Percentiles rank a stretch among this genome's conserved stretches.
phyloP scores from a whole-genome alignment of 371 early-diverging fungal genomes.

The Mortierella sp. region DNA sequence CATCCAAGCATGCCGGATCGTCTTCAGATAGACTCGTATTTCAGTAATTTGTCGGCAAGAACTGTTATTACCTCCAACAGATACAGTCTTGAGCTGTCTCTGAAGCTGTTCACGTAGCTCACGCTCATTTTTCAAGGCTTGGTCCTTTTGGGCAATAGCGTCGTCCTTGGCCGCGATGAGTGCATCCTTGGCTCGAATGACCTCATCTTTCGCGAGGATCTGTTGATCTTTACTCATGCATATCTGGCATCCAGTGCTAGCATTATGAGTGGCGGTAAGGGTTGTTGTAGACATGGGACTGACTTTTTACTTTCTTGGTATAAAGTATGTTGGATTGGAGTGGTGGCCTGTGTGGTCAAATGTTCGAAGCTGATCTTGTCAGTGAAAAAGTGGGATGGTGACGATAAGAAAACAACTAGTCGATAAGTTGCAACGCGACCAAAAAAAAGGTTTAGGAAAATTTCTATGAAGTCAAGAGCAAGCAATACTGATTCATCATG shows the following conservation, averaged over 20 bases:
- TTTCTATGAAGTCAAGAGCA: not conserved
- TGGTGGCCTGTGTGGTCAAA: too few relatives aligned
- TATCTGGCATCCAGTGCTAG: conserved; percentile 19
- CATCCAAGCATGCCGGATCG: too few relatives aligned
- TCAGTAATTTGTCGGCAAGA: too few relatives aligned
- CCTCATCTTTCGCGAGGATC: conserved; percentile 41
- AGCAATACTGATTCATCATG: not conserved
- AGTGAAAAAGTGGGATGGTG: not conserved
- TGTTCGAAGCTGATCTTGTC: not conserved
- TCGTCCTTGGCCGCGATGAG: conserved; percentile 48
- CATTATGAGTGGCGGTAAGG: conserved; percentile 1
- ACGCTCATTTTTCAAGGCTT: conserved; percentile 34
- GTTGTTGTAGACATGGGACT: conserved; percentile 11
- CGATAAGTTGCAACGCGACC: too few relatives aligned
- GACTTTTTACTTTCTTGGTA: not conserved
- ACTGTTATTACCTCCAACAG: conserved; percentile 25
- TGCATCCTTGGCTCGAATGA: conserved; percentile 43
- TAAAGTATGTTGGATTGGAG: too few relatives aligned
- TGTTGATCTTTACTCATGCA: conserved; percentile 39
- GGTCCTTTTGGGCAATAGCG: conserved; percentile 40
- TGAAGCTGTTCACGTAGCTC: conserved; percentile 46
- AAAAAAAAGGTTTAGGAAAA: not conserved
- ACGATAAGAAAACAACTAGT: not conserved
- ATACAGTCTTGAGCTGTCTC: conserved; percentile 31
- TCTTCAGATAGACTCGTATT: too few relatives aligned